Evolutionary conservation across 2,329 filamentous ascomycete species (phyloP), one percentile per base, ranked within the genome.

Genomic region (Cladophialophora carrionii): DNA sequence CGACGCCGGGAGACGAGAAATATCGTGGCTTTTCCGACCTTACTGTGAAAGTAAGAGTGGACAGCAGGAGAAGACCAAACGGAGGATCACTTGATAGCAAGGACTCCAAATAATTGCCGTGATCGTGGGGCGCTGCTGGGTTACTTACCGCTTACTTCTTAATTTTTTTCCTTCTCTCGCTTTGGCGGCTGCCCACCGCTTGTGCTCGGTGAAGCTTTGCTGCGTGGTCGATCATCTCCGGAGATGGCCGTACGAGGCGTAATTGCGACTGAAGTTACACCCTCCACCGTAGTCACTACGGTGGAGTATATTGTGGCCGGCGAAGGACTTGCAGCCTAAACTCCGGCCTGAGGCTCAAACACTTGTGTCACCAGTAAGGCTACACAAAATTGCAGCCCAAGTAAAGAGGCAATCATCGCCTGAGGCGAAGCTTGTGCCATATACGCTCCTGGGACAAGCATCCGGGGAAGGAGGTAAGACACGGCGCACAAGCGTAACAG

Each of bases 391-490:
- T 51, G 1, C 20, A 51, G 24, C 48, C 9, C 22, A 20, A 51
- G 9, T 26, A 54, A 31, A 26, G 26, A 54, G 52, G 29, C 32
- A 31, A 31, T 32, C 8, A 31, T 32, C 17, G 29, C 26, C 29
- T 34, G 24, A 43, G 17, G 22, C 48, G 8, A 12, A 9, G 22
- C 48, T 26, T 52, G 26, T 20, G 22, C 29, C 20, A 10, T 29
- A 17, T 54, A 32, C 24, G 53, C 41, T 60, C 57, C 57, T 51
- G 57, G 48, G 49, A 9, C 4, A 32, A n/a, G 46, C 57, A 37
- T 53, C 48, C 48, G 46, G 57, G 56, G 57, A 60, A 52, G 24
- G 20, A 54, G 24, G 52, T 20, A 29, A 20, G 52, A 54, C 29
- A 54, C 22, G 52, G 32, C 26, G 37, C 57, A 60, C 57, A 37